phyloP scores from a whole-genome alignment of 2,329 filamentous ascomycete species.

The Hortaea werneckii region DNA sequence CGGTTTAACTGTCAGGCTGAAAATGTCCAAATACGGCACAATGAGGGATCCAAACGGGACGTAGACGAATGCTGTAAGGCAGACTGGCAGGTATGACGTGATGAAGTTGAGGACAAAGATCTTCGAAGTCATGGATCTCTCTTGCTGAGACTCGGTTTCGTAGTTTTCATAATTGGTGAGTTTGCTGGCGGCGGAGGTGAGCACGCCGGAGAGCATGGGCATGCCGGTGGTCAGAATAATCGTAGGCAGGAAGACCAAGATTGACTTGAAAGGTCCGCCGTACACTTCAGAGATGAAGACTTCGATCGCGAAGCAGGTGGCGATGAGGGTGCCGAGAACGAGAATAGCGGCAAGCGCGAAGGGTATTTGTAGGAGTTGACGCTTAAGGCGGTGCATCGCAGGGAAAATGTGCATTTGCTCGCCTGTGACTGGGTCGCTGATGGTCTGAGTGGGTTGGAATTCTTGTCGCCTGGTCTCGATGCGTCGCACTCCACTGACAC shows the following conservation, averaged over 20 bases:
- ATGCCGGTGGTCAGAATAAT: slow-evolving; percentile 73
- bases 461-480: slow-evolving; percentile 69
- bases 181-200: slow-evolving; percentile 65
- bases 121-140: slow-evolving; percentile 79
- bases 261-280: slow-evolving; percentile 72
- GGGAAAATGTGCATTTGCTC: slow-evolving; percentile 69
- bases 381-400: slow-evolving; percentile 59
- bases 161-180: slow-evolving; percentile 87
- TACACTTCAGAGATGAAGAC: slow-evolving; percentile 95
- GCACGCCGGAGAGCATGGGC: slow-evolving; percentile 63
- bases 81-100: slow-evolving; percentile 85
- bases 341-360: slow-evolving; percentile 67
- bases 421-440: slow-evolving; percentile 71
- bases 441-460: slow-evolving; percentile 69
- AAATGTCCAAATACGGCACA: slow-evolving; percentile 76
- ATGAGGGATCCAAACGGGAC: slow-evolving; percentile 81
- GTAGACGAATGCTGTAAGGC: slow-evolving; percentile 88
- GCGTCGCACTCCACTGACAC: slow-evolving; percentile 70
- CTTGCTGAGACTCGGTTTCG: slow-evolving; percentile 72
- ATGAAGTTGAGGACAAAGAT: slow-evolving; percentile 96
- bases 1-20: slow-evolving; percentile 61
- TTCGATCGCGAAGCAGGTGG: slow-evolving; percentile 81
- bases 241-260: slow-evolving; percentile 81
- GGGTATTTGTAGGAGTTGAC: slow-evolving; percentile 72
- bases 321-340: slow-evolving; percentile 71